These are phyloP conservation scores for Monosporozyma aerobia DNA, from an alignment of 805 yeast genomes.

Conservation along the genomic window DNA sequence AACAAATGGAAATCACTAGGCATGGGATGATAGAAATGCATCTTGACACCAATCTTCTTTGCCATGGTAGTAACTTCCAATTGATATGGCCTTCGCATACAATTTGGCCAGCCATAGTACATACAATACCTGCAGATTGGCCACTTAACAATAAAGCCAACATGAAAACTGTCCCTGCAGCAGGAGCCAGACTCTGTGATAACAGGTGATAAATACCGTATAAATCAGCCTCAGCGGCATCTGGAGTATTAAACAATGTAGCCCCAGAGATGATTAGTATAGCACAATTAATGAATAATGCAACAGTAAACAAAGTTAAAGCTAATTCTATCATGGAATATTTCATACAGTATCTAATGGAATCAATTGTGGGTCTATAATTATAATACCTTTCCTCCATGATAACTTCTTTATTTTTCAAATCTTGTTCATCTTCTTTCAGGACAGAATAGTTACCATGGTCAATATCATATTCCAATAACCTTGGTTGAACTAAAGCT, in stretches of 20 bases:
- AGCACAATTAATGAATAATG: constrained; percentile 78
- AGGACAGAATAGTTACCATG: constrained; percentile 39
- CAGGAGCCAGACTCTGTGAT: constrained; percentile 50
- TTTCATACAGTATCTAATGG: constrained; percentile 62
- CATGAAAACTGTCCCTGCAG: constrained; percentile 79
- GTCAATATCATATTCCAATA: constrained; percentile 61
- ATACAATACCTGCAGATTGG: constrained; percentile 84
- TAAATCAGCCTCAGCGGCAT: constrained; percentile 70
- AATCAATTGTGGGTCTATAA: constrained; percentile 64
- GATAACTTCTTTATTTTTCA: constrained; percentile 15
- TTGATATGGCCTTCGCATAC: constrained; percentile 84
- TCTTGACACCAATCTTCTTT: constrained; percentile 70
- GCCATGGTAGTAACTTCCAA: constrained; percentile 76
- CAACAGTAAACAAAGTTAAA: constrained; percentile 65
- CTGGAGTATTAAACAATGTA: constrained; percentile 60
- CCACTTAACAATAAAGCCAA: constrained; percentile 78
- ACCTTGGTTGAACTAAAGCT: constrained; percentile 76
- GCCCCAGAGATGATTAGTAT: constrained; percentile 78
- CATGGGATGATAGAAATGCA: constrained; percentile 76
- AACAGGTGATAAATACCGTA: constrained; percentile 66
- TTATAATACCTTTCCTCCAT: constrained; percentile 34
- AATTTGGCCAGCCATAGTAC: constrained; percentile 89
- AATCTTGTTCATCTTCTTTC: constrained; percentile 10
- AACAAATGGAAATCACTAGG: constrained; percentile 54
- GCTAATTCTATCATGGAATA: constrained; percentile 66